These are phyloP conservation scores for Entelexis sorbosivorans DNA, from an alignment of 1,139 yeast species.

Conservation along the genomic window DNA sequence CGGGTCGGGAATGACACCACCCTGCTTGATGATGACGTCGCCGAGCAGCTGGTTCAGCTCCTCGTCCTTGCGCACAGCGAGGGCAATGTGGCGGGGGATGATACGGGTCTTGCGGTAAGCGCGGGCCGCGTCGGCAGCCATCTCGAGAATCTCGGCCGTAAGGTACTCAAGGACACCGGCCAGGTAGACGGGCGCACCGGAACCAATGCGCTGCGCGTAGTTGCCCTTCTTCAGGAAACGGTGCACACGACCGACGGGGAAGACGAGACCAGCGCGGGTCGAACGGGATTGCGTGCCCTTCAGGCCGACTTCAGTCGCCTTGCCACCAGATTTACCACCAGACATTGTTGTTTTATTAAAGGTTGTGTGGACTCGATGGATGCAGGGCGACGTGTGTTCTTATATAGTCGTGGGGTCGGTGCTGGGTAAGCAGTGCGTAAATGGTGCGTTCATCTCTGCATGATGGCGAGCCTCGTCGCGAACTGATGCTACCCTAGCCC, in stretches of 20 bases:
- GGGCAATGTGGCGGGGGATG: slow-evolving; percentile 95
- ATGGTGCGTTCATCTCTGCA: slow-evolving; percentile 19
- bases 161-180: slow-evolving; percentile 94
- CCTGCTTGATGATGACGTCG: slow-evolving; percentile 90
- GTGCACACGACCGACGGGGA: slow-evolving; percentile 99
- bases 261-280: slow-evolving; percentile 94
- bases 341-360: slow-evolving; percentile 47
- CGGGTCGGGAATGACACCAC: slow-evolving; percentile 92
- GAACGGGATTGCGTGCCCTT: slow-evolving; percentile 97
- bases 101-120: slow-evolving; percentile 97
- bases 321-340: slow-evolving; percentile 93
- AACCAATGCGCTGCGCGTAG: slow-evolving; percentile 98
- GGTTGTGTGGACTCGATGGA: slow-evolving; percentile 1
- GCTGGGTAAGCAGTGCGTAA: slow-evolving; percentile 8
- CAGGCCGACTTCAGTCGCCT: slow-evolving; percentile 71
- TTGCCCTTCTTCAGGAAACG: slow-evolving; percentile 94
- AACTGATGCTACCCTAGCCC: slow-evolving; percentile 16
- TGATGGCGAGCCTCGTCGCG: slow-evolving; percentile 7
- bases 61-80: slow-evolving; percentile 97
- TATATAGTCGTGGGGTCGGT: slow-evolving; percentile 14
- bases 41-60: slow-evolving; percentile 90
- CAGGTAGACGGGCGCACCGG: slow-evolving; percentile 93
- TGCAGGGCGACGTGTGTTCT: slow-evolving; percentile 2
- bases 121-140: slow-evolving; percentile 99
- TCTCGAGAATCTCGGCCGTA: slow-evolving; percentile 95